Percentiles rank a stretch among this genome's conserved stretches.
These are phyloP conservation scores for Marasmius oreades DNA, from an alignment of 1,284 basidiomycete species.

Conservation along the genomic window DNA sequence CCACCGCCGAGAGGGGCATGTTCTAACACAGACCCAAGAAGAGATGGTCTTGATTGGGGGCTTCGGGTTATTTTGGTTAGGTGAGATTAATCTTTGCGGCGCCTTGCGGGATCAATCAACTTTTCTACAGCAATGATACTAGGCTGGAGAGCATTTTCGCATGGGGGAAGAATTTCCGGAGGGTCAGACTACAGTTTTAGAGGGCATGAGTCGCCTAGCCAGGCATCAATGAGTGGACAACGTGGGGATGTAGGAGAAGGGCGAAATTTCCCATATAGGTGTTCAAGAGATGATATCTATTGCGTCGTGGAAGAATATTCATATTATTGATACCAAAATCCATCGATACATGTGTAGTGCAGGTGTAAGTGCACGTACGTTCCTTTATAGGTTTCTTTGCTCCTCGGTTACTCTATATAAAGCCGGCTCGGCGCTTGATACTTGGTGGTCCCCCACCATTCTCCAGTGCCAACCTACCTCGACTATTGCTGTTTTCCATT, in stretches of 20 bases:
- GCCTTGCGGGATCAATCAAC: not conserved
- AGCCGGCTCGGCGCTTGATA: not conserved
- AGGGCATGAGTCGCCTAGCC: constrained; percentile 4
- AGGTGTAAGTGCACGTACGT: not conserved
- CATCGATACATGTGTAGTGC: not conserved
- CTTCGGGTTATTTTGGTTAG: constrained; percentile 70
- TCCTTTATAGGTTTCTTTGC: too few relatives aligned
- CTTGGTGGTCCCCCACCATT: not conserved
- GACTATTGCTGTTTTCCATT: constrained; percentile 9
- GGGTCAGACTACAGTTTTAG: constrained; percentile 15
- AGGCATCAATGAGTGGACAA: constrained; percentile 18
- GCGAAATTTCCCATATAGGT: constrained; percentile 45
- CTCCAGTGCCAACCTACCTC: not conserved
- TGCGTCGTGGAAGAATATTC: constrained; percentile 73
- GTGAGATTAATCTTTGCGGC: constrained; percentile 22
- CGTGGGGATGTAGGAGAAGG: constrained; percentile 28
- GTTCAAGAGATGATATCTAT: constrained; percentile 54
- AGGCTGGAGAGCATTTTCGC: constrained; percentile 40
- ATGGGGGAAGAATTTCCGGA: constrained; percentile 17
- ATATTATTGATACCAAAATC: constrained; percentile 41
- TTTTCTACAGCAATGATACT: constrained; percentile 35
- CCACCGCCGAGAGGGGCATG: constrained; percentile 50
- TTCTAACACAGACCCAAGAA: constrained; percentile 65
- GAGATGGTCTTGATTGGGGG: constrained; percentile 67
- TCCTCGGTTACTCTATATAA: constrained; percentile 8